Conservation (phyloP, 768 basidiomycete genomes). For the Suillus clintonianus region DNA sequence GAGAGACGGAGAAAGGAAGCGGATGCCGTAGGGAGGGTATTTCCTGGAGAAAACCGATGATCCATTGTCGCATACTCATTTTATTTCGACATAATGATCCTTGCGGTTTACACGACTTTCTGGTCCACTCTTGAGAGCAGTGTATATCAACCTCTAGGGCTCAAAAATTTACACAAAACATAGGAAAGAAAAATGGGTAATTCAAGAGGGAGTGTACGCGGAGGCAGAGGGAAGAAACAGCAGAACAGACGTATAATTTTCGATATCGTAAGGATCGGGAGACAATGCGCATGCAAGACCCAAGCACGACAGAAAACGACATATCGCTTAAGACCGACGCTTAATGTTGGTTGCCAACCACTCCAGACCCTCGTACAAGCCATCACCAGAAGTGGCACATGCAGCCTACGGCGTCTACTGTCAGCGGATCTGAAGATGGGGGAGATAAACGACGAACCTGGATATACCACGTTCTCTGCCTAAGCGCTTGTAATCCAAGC, state of each 20-base stretch:
- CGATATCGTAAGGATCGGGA: conserved; percentile 63
- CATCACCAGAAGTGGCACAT: conserved; percentile 97
- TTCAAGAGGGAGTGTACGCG: conserved; percentile 28
- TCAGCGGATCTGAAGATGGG: conserved; percentile 13
- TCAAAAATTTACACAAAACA: conserved; percentile 31
- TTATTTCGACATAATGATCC: background rate
- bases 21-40: conserved; percentile 72
- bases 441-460: conserved; percentile 57
- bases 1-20: conserved; percentile 78
- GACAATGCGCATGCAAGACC: conserved; percentile 55
- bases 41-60: conserved; percentile 67
- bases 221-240: conserved; percentile 38
- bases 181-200: conserved; percentile 23
- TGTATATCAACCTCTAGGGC: conserved; percentile 28
- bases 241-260: conserved; percentile 53
- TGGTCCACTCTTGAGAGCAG: conserved; percentile 3
- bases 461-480: conserved; percentile 98
- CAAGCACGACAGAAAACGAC: conserved; percentile 34
- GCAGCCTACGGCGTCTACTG: conserved; percentile 65
- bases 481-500: conserved; percentile 95
- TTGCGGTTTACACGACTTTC: background rate
- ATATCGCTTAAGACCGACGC: conserved; percentile 62
- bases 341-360: conserved; percentile 94
- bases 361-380: conserved; percentile 97
- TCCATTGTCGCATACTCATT: background rate